phyloP scores from a whole-genome alignment of 1,284 basidiomycete genomes.

The Ustilago lituana region DNA sequence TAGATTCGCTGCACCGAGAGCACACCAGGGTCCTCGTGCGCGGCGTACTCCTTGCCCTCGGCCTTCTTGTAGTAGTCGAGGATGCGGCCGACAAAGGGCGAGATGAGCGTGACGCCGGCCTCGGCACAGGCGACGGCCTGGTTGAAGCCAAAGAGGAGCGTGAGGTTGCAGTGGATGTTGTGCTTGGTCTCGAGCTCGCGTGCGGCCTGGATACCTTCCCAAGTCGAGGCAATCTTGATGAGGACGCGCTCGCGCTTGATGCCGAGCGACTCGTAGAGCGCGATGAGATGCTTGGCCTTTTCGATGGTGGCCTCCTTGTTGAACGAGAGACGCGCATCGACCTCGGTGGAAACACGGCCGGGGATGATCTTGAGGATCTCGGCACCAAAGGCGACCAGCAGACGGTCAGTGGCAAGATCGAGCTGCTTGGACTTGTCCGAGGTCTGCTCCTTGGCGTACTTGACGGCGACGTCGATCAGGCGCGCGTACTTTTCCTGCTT shows the following conservation, averaged over 20 bases:
- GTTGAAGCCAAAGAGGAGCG: conserved; percentile 95
- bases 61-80: conserved; percentile 67
- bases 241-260: conserved; percentile 87
- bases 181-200: conserved; percentile 87
- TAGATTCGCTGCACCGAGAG: conserved; percentile 94
- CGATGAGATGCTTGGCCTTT: conserved; percentile 86
- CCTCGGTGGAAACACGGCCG: conserved; percentile 98
- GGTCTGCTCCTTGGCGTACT: conserved; percentile 81
- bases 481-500: conserved; percentile 86
- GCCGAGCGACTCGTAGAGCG: conserved; percentile 89
- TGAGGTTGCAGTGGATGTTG: conserved; percentile 97
- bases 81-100: conserved; percentile 93
- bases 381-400: conserved; percentile 95
- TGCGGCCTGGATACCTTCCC: conserved; percentile 99
- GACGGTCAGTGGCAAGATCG: conserved; percentile 82
- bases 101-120: conserved; percentile 96
- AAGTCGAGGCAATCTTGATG: conserved; percentile 99
- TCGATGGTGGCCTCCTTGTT: conserved; percentile 90
- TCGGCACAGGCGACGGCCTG: conserved; percentile 99
- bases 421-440: conserved; percentile 60
- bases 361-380: conserved; percentile 96
- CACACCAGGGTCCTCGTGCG: conserved; percentile 89
- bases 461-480: conserved; percentile 84
- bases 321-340: conserved; percentile 96
- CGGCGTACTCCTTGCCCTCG: conserved; percentile 64